phyloP scores from a whole-genome alignment of 1,139 yeast genomes.

The Nematodospora anomalae region DNA sequence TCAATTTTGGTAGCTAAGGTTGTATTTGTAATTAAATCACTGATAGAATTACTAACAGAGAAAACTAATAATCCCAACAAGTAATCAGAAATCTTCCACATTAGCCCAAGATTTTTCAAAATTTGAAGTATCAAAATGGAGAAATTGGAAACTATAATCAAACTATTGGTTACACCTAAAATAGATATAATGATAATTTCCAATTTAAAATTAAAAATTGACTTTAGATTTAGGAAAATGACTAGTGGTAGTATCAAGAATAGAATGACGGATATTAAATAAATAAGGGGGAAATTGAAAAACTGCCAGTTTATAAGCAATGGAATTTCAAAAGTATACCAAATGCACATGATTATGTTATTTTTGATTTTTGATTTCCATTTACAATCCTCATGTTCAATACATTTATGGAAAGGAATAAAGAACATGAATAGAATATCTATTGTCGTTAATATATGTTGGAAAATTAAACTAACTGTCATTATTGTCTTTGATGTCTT shows the following conservation, averaged over 20 bases:
- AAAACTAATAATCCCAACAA: constrained; percentile 42
- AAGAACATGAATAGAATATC: constrained; percentile 22
- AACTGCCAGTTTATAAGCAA: constrained; percentile 21
- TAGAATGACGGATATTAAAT: constrained; percentile 12
- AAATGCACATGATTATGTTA: constrained; percentile 13
- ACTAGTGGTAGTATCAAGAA: constrained; percentile 13
- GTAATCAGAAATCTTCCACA: constrained; percentile 40
- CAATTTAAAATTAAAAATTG: constrained; percentile 1
- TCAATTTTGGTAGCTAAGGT: constrained; percentile 36
- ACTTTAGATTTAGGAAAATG: background rate
- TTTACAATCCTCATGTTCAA: constrained; percentile 11
- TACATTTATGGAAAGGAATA: constrained; percentile 21
- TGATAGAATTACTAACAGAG: constrained; percentile 41
- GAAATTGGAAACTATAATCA: constrained; percentile 30
- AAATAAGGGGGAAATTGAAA: constrained; percentile 12
- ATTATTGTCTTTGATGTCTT: constrained; percentile 1
- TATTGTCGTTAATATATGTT: constrained; percentile 17
- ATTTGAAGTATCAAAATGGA: constrained; percentile 30
- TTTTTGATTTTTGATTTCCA: constrained; percentile 12
- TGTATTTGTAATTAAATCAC: constrained; percentile 42
- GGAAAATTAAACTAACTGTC: constrained; percentile 17
- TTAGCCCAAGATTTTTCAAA: constrained; percentile 39
- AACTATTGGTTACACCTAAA: constrained; percentile 29
- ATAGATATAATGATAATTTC: constrained; percentile 12
- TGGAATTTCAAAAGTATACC: constrained; percentile 25